Conservation (phyloP, 257 asterid genomes). For the Anisodus tanguticus region DNA sequence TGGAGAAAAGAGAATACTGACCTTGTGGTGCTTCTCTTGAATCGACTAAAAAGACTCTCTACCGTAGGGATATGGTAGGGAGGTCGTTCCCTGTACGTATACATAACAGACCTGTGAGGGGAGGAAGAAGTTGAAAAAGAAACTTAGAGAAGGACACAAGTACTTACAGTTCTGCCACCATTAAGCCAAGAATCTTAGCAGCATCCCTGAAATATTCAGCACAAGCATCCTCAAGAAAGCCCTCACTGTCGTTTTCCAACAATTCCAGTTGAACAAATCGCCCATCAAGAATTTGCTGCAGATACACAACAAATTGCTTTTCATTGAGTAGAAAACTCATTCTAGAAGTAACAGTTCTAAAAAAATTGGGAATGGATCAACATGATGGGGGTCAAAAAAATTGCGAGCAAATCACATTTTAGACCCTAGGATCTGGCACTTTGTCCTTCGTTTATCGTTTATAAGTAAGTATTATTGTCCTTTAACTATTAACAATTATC, state of each 20-base stretch:
- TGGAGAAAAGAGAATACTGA: not conserved
- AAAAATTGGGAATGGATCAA: not conserved
- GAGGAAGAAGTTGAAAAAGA: not conserved
- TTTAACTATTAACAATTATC: no score
- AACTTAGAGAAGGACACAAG: not conserved
- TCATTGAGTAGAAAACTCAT: not conserved
- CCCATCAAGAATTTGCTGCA: not conserved
- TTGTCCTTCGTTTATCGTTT: not conserved
- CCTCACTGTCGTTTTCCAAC: not conserved
- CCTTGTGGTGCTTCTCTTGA: not conserved
- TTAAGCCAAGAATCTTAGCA: not conserved
- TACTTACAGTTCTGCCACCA: not conserved
- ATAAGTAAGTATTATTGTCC: not conserved
- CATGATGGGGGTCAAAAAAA: not conserved
- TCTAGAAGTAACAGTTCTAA: not conserved
- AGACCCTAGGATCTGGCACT: not conserved
- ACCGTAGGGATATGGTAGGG: not conserved
- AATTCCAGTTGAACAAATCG: not conserved
- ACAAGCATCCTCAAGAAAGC: not conserved
- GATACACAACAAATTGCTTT: not conserved
- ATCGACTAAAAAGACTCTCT: not conserved
- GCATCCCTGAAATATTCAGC: not conserved
- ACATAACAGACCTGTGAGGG: not conserved
- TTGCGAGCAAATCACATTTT: not conserved
- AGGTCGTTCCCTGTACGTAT: not conserved